Conservation (phyloP, 2,329 filamentous ascomycete species). For the Setomelanomma holmii region DNA sequence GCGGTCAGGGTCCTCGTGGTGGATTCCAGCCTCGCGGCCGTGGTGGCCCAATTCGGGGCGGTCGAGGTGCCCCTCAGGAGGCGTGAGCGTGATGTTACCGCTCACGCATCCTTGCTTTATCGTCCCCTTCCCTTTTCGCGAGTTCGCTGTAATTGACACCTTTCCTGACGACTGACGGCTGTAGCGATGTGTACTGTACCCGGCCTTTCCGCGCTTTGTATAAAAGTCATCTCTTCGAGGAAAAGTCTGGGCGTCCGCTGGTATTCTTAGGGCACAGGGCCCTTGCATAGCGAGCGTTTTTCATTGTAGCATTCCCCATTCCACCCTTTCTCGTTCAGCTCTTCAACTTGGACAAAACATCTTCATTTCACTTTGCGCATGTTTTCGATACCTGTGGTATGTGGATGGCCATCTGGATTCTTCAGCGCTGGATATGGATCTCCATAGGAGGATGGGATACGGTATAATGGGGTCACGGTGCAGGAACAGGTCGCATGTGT, state of each 20-base stretch:
- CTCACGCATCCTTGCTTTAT: constrained; percentile 6
- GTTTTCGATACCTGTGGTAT: constrained; percentile 35
- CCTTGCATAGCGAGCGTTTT: constrained; percentile 50
- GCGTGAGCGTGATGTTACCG: constrained; percentile 30
- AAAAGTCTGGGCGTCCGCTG: constrained; percentile 46
- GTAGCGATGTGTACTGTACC: constrained; percentile 47
- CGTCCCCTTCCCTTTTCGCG: constrained; percentile 9
- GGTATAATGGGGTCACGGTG: constrained; percentile 26
- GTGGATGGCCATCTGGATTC: constrained; percentile 35
- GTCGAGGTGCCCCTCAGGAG: constrained; percentile 44
- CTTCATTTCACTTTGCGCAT: constrained; percentile 35
- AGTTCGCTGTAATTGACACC: constrained; percentile 20
- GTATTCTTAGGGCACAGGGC: constrained; percentile 35
- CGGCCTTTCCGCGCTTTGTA: constrained; percentile 44
- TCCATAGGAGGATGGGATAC: constrained; percentile 18
- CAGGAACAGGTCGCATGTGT: constrained; percentile 17
- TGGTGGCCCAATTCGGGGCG: constrained; percentile 67
- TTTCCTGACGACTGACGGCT: constrained; percentile 47
- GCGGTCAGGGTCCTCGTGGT: constrained; percentile 67
- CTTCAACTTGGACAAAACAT: constrained; percentile 31
- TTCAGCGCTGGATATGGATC: constrained; percentile 21
- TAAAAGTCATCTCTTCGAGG: constrained; percentile 46
- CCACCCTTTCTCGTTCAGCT: constrained; percentile 35
- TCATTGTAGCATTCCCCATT: constrained; percentile 40
- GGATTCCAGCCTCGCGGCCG: constrained; percentile 75